These are phyloP conservation scores for Cicer judaicum DNA, from an alignment of 306 rosid genomes.

Conservation along the genomic window DNA sequence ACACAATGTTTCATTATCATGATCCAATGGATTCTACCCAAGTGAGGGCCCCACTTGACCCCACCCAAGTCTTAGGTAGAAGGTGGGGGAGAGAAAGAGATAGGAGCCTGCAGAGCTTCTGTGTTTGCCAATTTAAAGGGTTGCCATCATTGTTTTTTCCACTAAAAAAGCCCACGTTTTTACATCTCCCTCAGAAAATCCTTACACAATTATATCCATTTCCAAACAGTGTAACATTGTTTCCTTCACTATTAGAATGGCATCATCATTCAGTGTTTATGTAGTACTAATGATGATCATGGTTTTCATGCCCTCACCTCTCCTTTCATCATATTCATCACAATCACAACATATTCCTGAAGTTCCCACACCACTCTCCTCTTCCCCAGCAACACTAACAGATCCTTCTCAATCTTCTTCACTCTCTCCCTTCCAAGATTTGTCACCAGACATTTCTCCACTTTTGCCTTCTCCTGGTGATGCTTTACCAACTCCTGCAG, in stretches of 20 bases:
- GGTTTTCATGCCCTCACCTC: constrained; percentile 58
- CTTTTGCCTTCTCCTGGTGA: constrained; percentile 83
- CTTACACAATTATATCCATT: constrained; percentile 36
- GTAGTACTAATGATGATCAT: constrained; percentile 50
- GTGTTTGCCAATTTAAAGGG: constrained; percentile 45
- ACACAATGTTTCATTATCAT: constrained; percentile 51
- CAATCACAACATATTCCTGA: constrained; percentile 45
- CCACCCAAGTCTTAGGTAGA: constrained; percentile 50
- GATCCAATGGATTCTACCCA: constrained; percentile 54
- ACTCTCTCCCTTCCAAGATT: constrained; percentile 53
- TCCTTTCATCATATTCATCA: constrained; percentile 53
- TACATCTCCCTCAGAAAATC: constrained; percentile 36
- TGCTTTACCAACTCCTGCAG: constrained; percentile 61
- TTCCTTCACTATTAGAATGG: constrained; percentile 66
- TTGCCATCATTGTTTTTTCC: constrained; percentile 59
- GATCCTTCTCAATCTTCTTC: constrained; percentile 50
- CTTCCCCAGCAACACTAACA: constrained; percentile 55
- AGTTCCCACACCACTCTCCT: constrained; percentile 49
- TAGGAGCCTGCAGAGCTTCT: constrained; percentile 42
- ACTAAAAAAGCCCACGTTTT: constrained; percentile 43
- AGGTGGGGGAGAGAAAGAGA: neutral
- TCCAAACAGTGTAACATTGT: constrained; percentile 35
- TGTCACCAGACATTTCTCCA: constrained; percentile 87
- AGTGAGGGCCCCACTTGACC: constrained; percentile 42
- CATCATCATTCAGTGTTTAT: constrained; percentile 59